Evolutionary conservation across 768 basidiomycete species (phyloP), one percentile per base, ranked within the genome.

Genomic region (Hericium coralloides): DNA sequence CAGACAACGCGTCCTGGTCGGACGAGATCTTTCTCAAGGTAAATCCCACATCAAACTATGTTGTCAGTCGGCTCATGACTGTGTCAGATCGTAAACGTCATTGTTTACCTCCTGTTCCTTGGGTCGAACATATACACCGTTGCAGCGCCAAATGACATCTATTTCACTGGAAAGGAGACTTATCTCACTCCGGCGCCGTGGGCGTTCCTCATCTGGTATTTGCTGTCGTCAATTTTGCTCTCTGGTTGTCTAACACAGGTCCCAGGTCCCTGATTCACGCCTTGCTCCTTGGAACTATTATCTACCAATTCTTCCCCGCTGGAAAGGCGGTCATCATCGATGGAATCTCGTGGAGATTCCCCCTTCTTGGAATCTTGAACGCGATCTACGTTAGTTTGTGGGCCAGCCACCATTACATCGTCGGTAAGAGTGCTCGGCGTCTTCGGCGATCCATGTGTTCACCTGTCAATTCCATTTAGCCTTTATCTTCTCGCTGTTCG

Each of bases 121-220:
- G 93, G 90, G 36, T 88, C 87, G 39, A 95, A 95, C 72, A 78
- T 94, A 56, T 95, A 92, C 77, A 87, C 85, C 53, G 79, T 93
- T 59, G 84, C 91, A 6, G 79, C 82, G 2, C 90, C 90, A 0
- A 78, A 80, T 43, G 83, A 80, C 60, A 77, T 83, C 52, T 91
- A 92, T 72, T 82, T 77, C 67, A 70, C 75, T 61, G 84, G 82
- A 48, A 92, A 92, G 69, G 85, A 89, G 63, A 97, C 95, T 0
- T 98, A 94, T 71, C 75, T 98, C 57, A 97, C 94, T 1, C 95
- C 95, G n/a, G 90, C 92, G 23, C 83, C 86, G 25, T 97, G 89
- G 83, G 87, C 90, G 1, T 95, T 93, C 76, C 80, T 87, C 74
- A 87, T 94, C 67, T 95, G 93, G 92, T 88, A 55, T 37, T 14